Base-by-base conservation (phyloP, 306 rosid genomes). In the Carpinus fangiana region DNA sequence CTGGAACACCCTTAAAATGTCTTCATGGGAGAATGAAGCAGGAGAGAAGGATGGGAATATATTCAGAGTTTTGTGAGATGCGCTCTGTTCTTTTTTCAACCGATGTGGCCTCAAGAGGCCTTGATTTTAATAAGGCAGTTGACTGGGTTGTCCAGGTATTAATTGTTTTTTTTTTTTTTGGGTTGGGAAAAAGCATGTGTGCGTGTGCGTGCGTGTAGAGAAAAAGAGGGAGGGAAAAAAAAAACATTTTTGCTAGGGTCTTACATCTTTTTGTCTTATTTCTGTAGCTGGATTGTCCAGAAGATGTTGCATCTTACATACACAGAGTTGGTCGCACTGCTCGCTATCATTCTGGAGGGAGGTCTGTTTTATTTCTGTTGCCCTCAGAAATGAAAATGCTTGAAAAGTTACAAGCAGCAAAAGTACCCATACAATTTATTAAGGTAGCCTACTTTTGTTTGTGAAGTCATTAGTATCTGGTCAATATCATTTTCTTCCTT, bases 271-370 rank as follows among this genome's bases (percentile, higher is more conserved):
- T 26, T 56, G 59, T 77, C 55, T 53, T 76, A 8, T 72, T 59
- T 78, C 9, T 85, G 71, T 73, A 95, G 98, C 90, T 88, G 69
- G 98, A 92, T 85, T 95, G 98, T 82, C 98, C 98, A 20, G 98
- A 92, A 62, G 85, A 90, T 82, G 94, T 90, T 62, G 93, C 89
- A 74, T 79, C 97, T 59, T 95, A 95, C 87, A 93, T 95, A 79
- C 98, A 95, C 70, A 89, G 98, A 90, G 98, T 93, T 85, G 98
- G 98, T 8, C 97, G 98, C 56, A 95, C 98, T 69, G 98, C 98
- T 54, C 98, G 96, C 34, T 90, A 90, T 77, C 83, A 86, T 36
- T 90, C 97, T 75, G 84, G 66, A 76, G 98, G 98, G 82, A 84
- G 79, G 80, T 89, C 98, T 59, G 89, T 92, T 78, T 82, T 95